Evolutionary conservation across 1,284 basidiomycete genomes (phyloP), one percentile per base, ranked within the genome.

Genomic region (Ustilago bromivora): DNA sequence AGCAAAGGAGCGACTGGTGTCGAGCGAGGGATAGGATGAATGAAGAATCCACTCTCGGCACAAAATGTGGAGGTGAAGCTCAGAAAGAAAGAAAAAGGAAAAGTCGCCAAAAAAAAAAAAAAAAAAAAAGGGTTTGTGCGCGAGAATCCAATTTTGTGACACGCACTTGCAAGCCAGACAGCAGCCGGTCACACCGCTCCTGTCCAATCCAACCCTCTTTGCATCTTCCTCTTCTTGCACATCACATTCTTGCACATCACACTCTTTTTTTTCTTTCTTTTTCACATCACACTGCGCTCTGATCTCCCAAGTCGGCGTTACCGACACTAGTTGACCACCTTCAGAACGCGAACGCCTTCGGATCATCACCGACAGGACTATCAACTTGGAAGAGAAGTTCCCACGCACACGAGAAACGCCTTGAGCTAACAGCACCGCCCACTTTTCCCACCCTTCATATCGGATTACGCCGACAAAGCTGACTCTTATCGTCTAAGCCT

Each of bases 91-190:
- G 1, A 9, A 49, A 49, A 19, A 51, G 6, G 49, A 49, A 19
- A 51, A 15, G 49, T 51, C 28, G 15, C 49, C 49, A 51, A 32
- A 32, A 51, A 51, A 51, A 32, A 28, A 51, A 2, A 28, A 2
- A 17, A 23, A 4, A 34, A 34, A 38, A 36, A 54, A 23, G 9
- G 52, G 51, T 54, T 34, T 54, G 52, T 54, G 52, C 52, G 52
- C 35, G 28, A 11, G n/a, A 46, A 17, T 19, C n/a, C n/a, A 19
- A 19, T 7, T 46, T 41, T 6, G 40, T 41, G 7, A 13, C 5
- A 19, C 2, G n/a, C 43, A 19, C 17, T 23, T 23, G 23, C 23
- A 23, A 23, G 23, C 23, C 23, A 23, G 23, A 23, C 23, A 23
- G 23, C 23, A 23, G 23, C 23, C 23, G 23, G 23, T 23, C 23